Conservation (phyloP, 805 yeast species). For the Suhomyces sp. region DNA sequence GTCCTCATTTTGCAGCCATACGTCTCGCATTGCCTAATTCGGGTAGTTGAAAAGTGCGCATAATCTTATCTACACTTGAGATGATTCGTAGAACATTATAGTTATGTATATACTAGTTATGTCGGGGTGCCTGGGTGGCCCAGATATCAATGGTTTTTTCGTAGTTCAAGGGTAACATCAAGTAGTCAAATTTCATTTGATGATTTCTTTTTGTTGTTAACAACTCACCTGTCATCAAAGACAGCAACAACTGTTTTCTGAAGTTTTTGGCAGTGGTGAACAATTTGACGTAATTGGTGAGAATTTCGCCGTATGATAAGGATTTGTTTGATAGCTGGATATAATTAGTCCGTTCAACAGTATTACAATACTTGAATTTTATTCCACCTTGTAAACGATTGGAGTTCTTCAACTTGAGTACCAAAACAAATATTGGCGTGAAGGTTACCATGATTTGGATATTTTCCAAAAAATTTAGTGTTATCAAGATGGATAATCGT, state of each 20-base stretch:
- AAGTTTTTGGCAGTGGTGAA: conserved; percentile 30
- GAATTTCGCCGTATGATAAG: conserved; percentile 34
- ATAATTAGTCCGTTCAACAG: conserved; percentile 19
- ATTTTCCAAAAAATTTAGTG: conserved; percentile 55
- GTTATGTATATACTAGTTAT: neutral
- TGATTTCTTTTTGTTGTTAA: conserved; percentile 23
- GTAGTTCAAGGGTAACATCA: conserved; percentile 34
- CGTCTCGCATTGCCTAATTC: neutral
- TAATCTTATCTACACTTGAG: neutral
- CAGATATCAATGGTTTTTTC: conserved; percentile 26
- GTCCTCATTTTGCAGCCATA: neutral
- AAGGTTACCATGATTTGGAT: conserved; percentile 68
- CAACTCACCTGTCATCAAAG: conserved; percentile 27
- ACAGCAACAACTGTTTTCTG: conserved; percentile 15
- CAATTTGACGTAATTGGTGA: conserved; percentile 26
- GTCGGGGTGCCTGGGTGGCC: conserved; percentile 8
- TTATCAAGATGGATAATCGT: conserved; percentile 48
- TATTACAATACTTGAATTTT: conserved; percentile 23
- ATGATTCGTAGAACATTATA: neutral
- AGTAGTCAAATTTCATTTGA: conserved; percentile 27
- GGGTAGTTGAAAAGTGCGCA: neutral
- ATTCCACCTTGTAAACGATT: conserved; percentile 58
- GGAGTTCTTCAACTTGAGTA: conserved; percentile 77
- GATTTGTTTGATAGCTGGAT: conserved; percentile 35
- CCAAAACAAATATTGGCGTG: conserved; percentile 79